Base-by-base conservation (phyloP, 768 basidiomycete species). In the Rhodocollybia butyracea region DNA sequence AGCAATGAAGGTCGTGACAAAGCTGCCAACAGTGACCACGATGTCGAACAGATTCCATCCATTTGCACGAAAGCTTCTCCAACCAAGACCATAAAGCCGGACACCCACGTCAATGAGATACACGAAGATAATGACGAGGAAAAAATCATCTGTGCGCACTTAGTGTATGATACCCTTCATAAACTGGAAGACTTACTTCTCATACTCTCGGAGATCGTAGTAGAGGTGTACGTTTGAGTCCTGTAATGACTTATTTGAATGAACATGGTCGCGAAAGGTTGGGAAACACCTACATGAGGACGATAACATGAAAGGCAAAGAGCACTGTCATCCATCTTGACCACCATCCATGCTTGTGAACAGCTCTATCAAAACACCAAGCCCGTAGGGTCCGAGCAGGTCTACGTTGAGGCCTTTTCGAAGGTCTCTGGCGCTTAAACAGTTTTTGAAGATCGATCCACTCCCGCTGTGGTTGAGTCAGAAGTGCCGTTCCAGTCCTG, bases 41-140 rank as follows among this genome's bases (percentile, higher is more conserved):
- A 94, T 70, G 61, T 98, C 95, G 69, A 95, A 98, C 1, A 94
- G 62, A 65, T 96, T 97, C 95, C 96, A 98, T 5, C 94, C 92
- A 61, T 94, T 92, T 29, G 85, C 83, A n/a, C 80, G 78, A 76
- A 91, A 97, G 66, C 88, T 90, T 15, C 68, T 68, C 84, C 86
- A 88, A 1, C 95, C 94, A 2, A 98, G 79, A 1, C 96, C 96
- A 61, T 79, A 84, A 42, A 88, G 74, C n/a, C 94, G 85, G 24
- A 96, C 78, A 24, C 72, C 55, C 31, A 92, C 85, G 66, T 98
- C 95, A 55, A 90, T 57, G 31, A 85, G 72, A 63, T 94, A 97
- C 24, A 91, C 66, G 47, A 81, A 69, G 47, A 88, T 86, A 38
- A 96, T 71, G 21, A 72, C 73, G 8, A 98, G 78, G 69, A 94